Conservation (phyloP, 352 stramenopile species). For the Thraustochytrium striatum region DNA sequence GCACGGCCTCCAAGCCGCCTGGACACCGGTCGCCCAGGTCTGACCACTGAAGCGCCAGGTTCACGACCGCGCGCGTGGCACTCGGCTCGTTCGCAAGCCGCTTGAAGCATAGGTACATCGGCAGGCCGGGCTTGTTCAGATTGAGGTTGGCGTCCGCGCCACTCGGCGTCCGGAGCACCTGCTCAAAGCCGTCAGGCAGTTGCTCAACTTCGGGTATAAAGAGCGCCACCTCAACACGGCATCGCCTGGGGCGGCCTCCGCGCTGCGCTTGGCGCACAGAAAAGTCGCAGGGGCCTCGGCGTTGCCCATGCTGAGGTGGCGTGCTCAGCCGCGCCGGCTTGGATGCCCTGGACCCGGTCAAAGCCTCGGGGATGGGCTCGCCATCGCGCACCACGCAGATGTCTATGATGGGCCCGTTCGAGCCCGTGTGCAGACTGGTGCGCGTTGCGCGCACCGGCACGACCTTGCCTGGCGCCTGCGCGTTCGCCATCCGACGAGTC, state of each 20-base stretch:
- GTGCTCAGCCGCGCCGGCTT: neutral
- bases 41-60: conserved; percentile 31
- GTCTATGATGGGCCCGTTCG: conserved; percentile 18
- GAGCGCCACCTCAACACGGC: neutral
- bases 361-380: conserved; percentile 9
- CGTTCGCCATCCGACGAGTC: neutral
- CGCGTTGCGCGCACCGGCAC: neutral
- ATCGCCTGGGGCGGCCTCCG: conserved; percentile 21
- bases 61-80: neutral
- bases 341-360: neutral
- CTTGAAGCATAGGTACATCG: conserved; percentile 23
- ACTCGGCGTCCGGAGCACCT: neutral
- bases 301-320: neutral
- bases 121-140: neutral
- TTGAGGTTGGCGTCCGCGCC: conserved; percentile 39
- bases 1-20: neutral
- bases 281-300: neutral
- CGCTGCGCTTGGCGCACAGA: neutral
- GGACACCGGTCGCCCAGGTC: neutral
- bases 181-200: neutral
- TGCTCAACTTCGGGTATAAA: conserved; percentile 32
- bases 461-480: neutral
- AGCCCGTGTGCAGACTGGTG: too few species aligned
- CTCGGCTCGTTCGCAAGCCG: neutral
- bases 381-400: conserved; percentile 38